Percentiles rank a stretch among this genome's conserved stretches.
phyloP scores from a whole-genome alignment of 495 filamentous ascomycete species.

The Cryomyces minteri region DNA sequence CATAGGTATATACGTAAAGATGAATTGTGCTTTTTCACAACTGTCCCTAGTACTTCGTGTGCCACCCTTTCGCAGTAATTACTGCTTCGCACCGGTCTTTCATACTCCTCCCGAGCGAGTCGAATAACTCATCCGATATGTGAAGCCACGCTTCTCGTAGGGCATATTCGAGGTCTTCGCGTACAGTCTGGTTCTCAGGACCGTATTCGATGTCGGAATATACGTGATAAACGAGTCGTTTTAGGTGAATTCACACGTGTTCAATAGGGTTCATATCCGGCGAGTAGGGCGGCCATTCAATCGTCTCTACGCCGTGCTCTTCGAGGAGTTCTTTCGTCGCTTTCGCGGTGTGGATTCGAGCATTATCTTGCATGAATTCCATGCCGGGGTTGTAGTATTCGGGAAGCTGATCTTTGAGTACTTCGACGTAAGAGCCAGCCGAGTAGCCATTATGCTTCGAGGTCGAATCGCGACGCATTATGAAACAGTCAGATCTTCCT shows the following conservation, averaged over 20 bases:
- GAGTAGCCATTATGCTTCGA: neutral
- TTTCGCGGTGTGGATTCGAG: slow-evolving; percentile 2
- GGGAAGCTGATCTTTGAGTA: neutral
- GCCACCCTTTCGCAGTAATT: too few species aligned
- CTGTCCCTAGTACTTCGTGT: too few species aligned
- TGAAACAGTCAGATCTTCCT: too few species aligned
- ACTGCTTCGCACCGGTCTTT: too few species aligned
- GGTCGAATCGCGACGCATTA: too few species aligned
- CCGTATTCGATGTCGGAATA: neutral
- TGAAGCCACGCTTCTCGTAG: too few species aligned
- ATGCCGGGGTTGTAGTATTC: neutral
- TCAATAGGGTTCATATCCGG: slow-evolving; percentile 7
- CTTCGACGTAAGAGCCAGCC: neutral
- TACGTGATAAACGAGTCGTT: slow-evolving; percentile 4
- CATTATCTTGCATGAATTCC: slow-evolving; percentile 4
- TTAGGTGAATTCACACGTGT: slow-evolving; percentile 5
- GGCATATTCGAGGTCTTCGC: too few species aligned
- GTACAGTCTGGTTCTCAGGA: too few species aligned
- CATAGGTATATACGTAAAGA: too few species aligned
- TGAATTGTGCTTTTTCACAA: too few species aligned
- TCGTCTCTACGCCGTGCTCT: neutral
- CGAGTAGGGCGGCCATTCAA: slow-evolving; percentile 8
- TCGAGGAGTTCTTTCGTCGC: neutral
- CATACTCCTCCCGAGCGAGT: too few species aligned
- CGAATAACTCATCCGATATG: too few species aligned